These are phyloP conservation scores for Hypomontagnella submonticulosa DNA, from an alignment of 495 filamentous ascomycete species.

Conservation along the genomic window DNA sequence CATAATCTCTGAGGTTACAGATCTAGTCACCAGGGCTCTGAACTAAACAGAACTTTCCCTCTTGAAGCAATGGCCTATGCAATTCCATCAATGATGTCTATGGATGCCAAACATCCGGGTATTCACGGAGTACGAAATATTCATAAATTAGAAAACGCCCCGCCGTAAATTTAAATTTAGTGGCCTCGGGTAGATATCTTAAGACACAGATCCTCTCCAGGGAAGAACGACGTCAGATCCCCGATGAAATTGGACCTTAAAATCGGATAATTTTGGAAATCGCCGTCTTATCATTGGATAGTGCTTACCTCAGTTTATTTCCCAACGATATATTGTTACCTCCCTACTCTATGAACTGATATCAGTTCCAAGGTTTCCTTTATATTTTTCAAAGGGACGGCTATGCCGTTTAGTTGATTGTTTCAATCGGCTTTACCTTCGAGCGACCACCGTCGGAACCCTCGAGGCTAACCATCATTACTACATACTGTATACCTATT, in stretches of 20 bases:
- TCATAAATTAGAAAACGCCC: constrained; percentile 18
- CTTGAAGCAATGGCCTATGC: neutral
- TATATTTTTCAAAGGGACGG: neutral
- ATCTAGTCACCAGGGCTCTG: no score
- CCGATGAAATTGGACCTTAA: constrained; percentile 9
- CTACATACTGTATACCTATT: neutral
- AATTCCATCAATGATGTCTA: no score
- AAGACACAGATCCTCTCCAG: constrained; percentile 13
- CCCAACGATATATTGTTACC: constrained; percentile 17
- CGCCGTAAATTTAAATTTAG: constrained; percentile 26
- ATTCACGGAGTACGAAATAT: constrained; percentile 22
- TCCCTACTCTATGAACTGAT: neutral
- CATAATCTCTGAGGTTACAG: no score
- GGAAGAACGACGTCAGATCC: constrained; percentile 29
- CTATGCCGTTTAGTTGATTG: neutral
- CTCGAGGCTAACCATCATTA: neutral
- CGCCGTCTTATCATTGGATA: constrained; percentile 32
- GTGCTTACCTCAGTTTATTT: constrained; percentile 6
- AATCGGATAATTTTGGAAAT: constrained; percentile 39
- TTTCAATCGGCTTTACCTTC: neutral
- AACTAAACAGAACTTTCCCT: neutral
- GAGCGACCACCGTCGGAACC: neutral
- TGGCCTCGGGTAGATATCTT: constrained; percentile 8
- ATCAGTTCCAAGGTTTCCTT: neutral
- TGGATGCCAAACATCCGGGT: constrained; percentile 11